Percentiles rank a stretch among this genome's conserved stretches.
Conservation (phyloP, 306 rosid species). For the Cucumis melo region DNA sequence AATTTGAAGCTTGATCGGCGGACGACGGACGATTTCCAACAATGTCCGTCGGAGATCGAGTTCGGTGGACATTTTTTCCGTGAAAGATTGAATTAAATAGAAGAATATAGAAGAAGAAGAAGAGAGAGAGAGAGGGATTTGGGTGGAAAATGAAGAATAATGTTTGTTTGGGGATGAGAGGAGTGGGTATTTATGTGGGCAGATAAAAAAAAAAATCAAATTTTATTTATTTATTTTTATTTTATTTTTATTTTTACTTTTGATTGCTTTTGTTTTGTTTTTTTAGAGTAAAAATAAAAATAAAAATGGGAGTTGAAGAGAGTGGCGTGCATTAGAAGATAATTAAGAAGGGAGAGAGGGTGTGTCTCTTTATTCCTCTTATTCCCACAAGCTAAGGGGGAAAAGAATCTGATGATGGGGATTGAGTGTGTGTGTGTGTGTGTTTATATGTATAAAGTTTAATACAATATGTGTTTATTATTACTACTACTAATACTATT, state of each 20-base stretch:
- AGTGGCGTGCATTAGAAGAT: constrained; percentile 12
- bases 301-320: not conserved
- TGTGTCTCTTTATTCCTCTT: not conserved
- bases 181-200: not conserved
- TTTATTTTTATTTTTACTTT: no score
- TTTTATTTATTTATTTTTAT: no score
- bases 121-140: not conserved
- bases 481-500: not conserved
- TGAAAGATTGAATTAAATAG: not conserved
- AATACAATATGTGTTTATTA: not conserved
- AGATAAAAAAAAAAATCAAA: no score
- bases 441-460: not conserved
- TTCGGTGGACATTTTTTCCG: not conserved
- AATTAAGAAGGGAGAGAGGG: constrained; percentile 3
- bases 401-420: constrained; percentile 1
- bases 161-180: not conserved
- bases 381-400: not conserved
- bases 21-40: not conserved
- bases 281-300: no score
- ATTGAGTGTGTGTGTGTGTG: not conserved
- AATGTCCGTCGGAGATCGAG: constrained; percentile 1
- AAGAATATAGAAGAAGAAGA: not conserved
- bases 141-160: constrained; percentile 1
- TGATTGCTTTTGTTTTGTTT: no score
- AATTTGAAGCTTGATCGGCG: not conserved